Evolutionary conservation across 2,329 filamentous ascomycete species (phyloP).

Genomic region (Diaporthe vexans): DNA sequence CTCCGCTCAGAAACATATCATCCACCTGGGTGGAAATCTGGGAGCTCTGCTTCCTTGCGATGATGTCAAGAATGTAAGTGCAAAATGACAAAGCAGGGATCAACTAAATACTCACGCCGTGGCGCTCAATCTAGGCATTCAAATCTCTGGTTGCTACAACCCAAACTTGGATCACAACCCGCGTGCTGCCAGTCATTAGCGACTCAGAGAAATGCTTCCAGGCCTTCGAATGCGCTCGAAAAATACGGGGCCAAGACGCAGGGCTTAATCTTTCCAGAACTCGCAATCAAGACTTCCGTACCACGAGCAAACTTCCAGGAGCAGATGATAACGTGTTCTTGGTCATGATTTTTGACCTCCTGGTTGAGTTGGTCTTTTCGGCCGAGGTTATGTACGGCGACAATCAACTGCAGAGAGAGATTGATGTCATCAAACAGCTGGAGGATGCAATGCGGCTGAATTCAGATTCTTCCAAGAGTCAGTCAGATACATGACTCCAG

Average conservation of each 20-base stretch:
- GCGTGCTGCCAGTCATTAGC: background rate
- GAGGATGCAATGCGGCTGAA: background rate
- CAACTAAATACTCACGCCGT: background rate
- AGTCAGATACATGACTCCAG: background rate
- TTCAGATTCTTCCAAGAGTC: background rate
- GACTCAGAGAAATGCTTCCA: background rate
- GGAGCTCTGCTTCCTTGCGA: background rate
- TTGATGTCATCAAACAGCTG: slow-evolving; percentile 1
- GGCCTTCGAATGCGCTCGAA: background rate
- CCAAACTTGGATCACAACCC: background rate
- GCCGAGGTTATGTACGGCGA: background rate
- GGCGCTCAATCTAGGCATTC: background rate
- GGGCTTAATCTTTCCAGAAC: background rate
- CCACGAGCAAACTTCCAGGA: background rate
- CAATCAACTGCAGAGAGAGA: background rate
- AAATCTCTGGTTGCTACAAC: background rate
- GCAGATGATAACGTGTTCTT: background rate
- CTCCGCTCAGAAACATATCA: background rate
- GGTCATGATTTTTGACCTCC: background rate
- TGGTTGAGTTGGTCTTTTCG: background rate
- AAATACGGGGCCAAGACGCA: background rate
- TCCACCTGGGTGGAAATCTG: background rate
- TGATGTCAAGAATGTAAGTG: background rate
- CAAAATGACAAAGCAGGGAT: background rate
- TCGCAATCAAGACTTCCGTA: background rate